Conservation (phyloP, 169 alveolate genomes). For the Plasmodium relictum region DNA sequence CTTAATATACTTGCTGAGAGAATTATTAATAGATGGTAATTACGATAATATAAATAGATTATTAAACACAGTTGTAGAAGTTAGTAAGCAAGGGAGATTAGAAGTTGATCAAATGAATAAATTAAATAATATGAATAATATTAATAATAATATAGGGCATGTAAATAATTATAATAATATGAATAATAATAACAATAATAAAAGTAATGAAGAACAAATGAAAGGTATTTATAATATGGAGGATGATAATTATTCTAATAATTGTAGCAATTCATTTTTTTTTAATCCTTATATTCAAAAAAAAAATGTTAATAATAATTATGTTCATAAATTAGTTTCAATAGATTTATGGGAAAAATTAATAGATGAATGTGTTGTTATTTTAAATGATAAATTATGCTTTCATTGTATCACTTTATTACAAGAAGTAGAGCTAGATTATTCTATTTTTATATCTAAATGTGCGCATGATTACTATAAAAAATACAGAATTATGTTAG, state of each 20-base stretch:
- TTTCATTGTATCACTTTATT: conserved; percentile 50
- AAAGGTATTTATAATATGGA: neutral
- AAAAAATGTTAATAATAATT: conserved; percentile 35
- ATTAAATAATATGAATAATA: neutral
- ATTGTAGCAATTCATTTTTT: conserved; percentile 34
- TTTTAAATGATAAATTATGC: conserved; percentile 55
- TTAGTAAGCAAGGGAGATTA: conserved; percentile 62
- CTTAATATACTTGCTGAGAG: conserved; percentile 45
- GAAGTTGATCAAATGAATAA: conserved; percentile 59
- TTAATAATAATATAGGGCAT: neutral
- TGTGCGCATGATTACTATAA: conserved; percentile 77
- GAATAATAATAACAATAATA: conserved; percentile 31
- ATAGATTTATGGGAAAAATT: conserved; percentile 77
- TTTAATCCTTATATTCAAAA: conserved; percentile 64
- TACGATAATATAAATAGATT: conserved; percentile 62
- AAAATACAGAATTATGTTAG: conserved; percentile 74
- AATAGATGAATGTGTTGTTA: conserved; percentile 72
- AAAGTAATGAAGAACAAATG: neutral
- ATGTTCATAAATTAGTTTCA: conserved; percentile 66
- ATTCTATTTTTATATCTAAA: conserved; percentile 73
- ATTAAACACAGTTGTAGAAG: conserved; percentile 60
- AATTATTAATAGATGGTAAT: conserved; percentile 73
- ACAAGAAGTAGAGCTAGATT: conserved; percentile 69
- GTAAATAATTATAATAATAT: neutral
- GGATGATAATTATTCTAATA: conserved; percentile 29